A percentile compares a stretch with the other conserved stretches of the same genome.
Conservation (phyloP, 495 filamentous ascomycete genomes). For the Annulohypoxylon maeteangense region DNA sequence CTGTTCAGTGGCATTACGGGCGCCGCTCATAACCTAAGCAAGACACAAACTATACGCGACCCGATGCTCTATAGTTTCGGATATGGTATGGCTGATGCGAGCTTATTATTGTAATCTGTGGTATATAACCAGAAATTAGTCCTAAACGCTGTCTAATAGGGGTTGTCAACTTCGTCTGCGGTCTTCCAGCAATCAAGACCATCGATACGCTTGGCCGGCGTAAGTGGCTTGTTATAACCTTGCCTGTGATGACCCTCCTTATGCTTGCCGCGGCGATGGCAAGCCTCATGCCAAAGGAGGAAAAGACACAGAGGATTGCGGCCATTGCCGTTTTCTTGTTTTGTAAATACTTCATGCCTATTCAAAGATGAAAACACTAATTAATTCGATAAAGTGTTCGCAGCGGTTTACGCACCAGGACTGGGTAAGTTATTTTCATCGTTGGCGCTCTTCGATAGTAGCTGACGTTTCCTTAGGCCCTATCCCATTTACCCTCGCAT, state of each 20-base stretch:
- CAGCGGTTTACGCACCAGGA: slow-evolving; percentile 49
- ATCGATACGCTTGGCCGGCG: slow-evolving; percentile 80
- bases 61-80: slow-evolving; percentile 43
- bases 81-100: slow-evolving; percentile 33
- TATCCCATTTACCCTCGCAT: slow-evolving; percentile 50
- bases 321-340: slow-evolving; percentile 43
- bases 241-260: slow-evolving; percentile 73
- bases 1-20: slow-evolving; percentile 34
- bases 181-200: slow-evolving; percentile 75
- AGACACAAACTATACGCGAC: background rate
- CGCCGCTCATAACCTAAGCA: background rate
- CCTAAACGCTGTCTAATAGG: slow-evolving; percentile 50
- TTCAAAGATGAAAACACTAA: background rate
- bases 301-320: slow-evolving; percentile 1
- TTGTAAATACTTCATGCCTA: slow-evolving; percentile 21
- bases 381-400: slow-evolving; percentile 38
- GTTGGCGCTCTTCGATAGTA: background rate
- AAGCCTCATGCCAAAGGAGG: slow-evolving; percentile 11
- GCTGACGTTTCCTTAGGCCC: slow-evolving; percentile 38
- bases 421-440: slow-evolving; percentile 33
- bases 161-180: slow-evolving; percentile 76
- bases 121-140: background rate
- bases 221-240: slow-evolving; percentile 75
- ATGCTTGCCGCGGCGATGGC: slow-evolving; percentile 51
- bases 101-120: background rate